A percentile compares a stretch with the other conserved stretches of the same genome.
These are phyloP conservation scores for Boletus rufocinnamomeus DNA, from an alignment of 768 basidiomycete genomes.

Conservation along the genomic window DNA sequence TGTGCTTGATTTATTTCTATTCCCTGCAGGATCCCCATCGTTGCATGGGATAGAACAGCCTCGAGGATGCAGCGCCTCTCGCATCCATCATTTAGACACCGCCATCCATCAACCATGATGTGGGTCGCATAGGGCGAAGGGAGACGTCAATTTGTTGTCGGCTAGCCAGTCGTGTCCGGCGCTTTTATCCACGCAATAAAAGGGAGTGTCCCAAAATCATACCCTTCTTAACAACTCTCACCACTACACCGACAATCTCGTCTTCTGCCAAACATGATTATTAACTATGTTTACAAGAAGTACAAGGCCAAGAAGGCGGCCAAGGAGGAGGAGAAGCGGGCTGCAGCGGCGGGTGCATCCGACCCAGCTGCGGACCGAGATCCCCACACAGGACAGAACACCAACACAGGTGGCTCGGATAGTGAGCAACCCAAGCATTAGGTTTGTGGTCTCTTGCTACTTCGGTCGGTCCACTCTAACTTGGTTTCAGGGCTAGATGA, in stretches of 20 bases:
- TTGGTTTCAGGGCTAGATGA: neutral
- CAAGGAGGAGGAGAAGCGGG: constrained; percentile 18
- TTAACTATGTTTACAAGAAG: constrained; percentile 24
- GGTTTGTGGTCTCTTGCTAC: constrained; percentile 10
- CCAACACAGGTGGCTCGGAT: neutral
- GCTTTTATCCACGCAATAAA: constrained; percentile 7
- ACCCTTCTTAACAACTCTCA: neutral
- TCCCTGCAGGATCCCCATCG: neutral
- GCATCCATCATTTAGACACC: neutral
- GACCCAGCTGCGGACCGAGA: neutral
- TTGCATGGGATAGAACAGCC: neutral
- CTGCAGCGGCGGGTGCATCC: neutral
- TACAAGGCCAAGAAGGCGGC: constrained; percentile 28
- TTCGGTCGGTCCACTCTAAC: neutral
- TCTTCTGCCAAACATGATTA: constrained; percentile 11
- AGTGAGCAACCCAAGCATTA: constrained; percentile 6
- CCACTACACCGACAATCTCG: neutral
- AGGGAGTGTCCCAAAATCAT: neutral
- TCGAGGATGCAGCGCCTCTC: neutral
- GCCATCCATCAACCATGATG: neutral
- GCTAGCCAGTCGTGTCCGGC: neutral
- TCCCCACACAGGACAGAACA: neutral
- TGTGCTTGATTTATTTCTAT: neutral
- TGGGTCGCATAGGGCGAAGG: neutral
- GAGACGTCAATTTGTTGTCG: neutral